Evolutionary conservation across 1,284 basidiomycete genomes (phyloP), one percentile per base, ranked within the genome.

Genomic region (Marasmius oreades): DNA sequence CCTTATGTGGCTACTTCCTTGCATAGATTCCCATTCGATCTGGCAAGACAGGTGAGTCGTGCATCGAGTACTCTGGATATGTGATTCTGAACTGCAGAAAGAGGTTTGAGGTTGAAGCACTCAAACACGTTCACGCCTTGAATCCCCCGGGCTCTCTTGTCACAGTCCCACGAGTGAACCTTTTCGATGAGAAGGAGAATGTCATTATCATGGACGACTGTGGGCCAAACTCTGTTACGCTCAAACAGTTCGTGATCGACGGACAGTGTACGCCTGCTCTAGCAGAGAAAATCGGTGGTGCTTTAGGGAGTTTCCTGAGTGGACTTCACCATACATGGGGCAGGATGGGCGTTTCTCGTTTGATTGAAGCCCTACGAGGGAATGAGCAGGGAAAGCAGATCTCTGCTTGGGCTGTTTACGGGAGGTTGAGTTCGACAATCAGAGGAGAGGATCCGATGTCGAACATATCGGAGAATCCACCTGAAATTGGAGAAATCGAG

Each of bases 201-300:
- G 75, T 77, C 5, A 73, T 86, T 33, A 75, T 87, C 64, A 85
- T 86, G 77, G 79, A 84, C 37, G 85, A 87, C 57, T 75, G 73
- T 52, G 85, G 85, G 2, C 65, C 63, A 28, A 61, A 64, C 6
- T 61, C 69, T 16, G 59, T 64, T 22, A 77, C 73, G 2, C 69
- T 87, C 57, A 86, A 86, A 65, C 67, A 75, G 6, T 69, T 79
- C 28, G 69, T 85, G 64, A 67, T 75, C 31, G 67, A 71, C 23
- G 70, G 72, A 20, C 64, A 64, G 2, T 68, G 76, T 6, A 65
- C 73, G 2, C 51, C 60, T 14, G 57, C 60, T 5, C 46, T 74
- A n/a, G 75, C 74, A 2, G 59, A 67, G 28, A 61, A 73, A 23
- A 79, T 87, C 33, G 85, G 85, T 2, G 52, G 52, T 4, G 76